Base-by-base conservation (phyloP, 768 basidiomycete species). In the Auriscalpium microsporum region DNA sequence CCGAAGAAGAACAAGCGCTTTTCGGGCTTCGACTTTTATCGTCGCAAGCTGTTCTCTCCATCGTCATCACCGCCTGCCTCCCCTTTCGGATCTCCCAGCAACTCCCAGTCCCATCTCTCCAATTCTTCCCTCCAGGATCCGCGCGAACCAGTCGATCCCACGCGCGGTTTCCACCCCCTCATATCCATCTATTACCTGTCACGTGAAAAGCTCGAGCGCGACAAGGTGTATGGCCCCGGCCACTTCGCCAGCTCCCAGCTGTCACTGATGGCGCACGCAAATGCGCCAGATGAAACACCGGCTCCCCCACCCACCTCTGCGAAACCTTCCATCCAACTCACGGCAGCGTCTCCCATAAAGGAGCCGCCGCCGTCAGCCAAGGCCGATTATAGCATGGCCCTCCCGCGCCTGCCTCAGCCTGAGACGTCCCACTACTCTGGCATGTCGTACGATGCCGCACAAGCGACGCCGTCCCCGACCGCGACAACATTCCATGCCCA, bases 121-220 rank as follows among this genome's bases (percentile, higher is more conserved):
- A 71, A 76, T 66, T 65, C 72, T 4, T 70, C 73, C 33, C 71
- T 81, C 52, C 62, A 67, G 23, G 80, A 82, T 68, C 57, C 69
- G 11, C 56, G 62, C 28, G 73, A 84, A 57, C 78, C 77, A 10
- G 60, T 74, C 58, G 95, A 99, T 65, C 94, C 95, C 5, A 95
- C 92, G 13, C 75, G 81, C 53, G 96, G 94, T 1, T 99, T 92
- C 74, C 93, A 97, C 67, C 94, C 93, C 0, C 78, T 99, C 28
- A 80, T 98, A 47, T 92, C 94, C 34, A 97, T 99, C 73, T 99
- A 99, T 69, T 97, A 85, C 73, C 82, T 99, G 17, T 90, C 94
- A 5, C 78, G 91, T 52, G 96, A 99, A 75, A 98, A 97, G 77
- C 76, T 94, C 65, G 94, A 98, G 66, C 77, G 96, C 53, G 96